Conservation (phyloP, 805 yeast genomes). For the Maudiozyma pseudohumilis region DNA sequence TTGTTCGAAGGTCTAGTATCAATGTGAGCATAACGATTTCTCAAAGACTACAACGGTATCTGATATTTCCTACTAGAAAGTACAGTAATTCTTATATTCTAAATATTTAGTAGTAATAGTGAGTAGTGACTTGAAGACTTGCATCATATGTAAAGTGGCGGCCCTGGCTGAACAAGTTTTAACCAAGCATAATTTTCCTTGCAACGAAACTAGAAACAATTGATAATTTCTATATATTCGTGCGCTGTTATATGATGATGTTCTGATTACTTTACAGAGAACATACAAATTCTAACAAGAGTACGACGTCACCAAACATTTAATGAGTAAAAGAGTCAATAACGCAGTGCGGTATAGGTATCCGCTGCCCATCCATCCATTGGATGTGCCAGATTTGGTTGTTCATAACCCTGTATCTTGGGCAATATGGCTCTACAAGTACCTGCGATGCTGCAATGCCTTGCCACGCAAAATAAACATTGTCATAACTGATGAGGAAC, state of each 20-base stretch:
- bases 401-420: conserved; percentile 66
- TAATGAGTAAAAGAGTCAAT: conserved; percentile 29
- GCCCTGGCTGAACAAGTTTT: too few relatives aligned
- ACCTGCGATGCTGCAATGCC: conserved; percentile 15
- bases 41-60: conserved; percentile 97
- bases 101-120: too few relatives aligned
- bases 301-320: conserved; percentile 94
- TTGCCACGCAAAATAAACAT: conserved; percentile 9
- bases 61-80: too few relatives aligned
- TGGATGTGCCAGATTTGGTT: conserved; percentile 40
- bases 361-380: conserved; percentile 51
- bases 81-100: too few relatives aligned
- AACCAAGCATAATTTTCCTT: background rate
- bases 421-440: conserved; percentile 35
- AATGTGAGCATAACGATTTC: conserved; percentile 64
- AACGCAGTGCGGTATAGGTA: conserved; percentile 31
- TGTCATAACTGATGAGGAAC: conserved; percentile 8
- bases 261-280: too few relatives aligned
- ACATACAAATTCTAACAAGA: conserved; percentile 70
- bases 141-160: too few relatives aligned
- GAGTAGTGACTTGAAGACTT: too few relatives aligned
- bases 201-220: background rate
- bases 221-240: too few relatives aligned
- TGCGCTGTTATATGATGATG: too few relatives aligned
- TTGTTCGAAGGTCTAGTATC: conserved; percentile 38